A percentile compares a stretch with the other conserved stretches of the same genome.
Evolutionary conservation across 2,329 filamentous ascomycete genomes (phyloP).

Genomic region (Phaeoacremonium minimum): DNA sequence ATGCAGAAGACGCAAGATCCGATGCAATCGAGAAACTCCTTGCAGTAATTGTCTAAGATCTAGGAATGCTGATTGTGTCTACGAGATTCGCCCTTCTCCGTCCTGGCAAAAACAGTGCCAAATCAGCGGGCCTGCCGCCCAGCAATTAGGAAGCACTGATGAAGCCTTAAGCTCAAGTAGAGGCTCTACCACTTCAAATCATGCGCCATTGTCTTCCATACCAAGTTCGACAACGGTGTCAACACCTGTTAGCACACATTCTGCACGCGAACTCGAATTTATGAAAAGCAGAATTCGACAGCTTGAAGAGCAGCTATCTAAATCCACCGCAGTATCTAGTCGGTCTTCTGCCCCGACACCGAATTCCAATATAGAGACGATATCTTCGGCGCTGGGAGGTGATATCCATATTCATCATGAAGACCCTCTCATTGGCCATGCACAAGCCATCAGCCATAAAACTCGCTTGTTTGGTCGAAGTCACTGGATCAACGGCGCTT

Average conservation of each 20-base stretch:
- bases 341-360: conserved; percentile 12
- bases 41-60: conserved; percentile 36
- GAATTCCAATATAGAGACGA: conserved; percentile 27
- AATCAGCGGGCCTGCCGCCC: too few relatives aligned
- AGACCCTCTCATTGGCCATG: conserved; percentile 7
- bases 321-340: conserved; percentile 10
- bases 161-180: conserved; percentile 2
- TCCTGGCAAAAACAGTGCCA: too few relatives aligned
- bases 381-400: conserved; percentile 31
- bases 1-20: conserved; percentile 37
- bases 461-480: conserved; percentile 9
- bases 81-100: conserved; percentile 18
- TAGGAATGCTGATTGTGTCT: conserved; percentile 26
- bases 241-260: conserved; percentile 14
- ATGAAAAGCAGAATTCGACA: conserved; percentile 33
- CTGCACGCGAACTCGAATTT: conserved; percentile 24
- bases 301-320: conserved; percentile 34
- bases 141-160: background rate
- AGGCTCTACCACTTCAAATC: background rate
- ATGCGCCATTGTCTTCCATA: background rate
- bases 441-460: conserved; percentile 11
- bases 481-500: conserved; percentile 5
- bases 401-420: conserved; percentile 38
- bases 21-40: conserved; percentile 34
- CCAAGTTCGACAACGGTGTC: conserved; percentile 9